Percentiles rank a stretch among this genome's conserved stretches.
These are phyloP conservation scores for Fusarium continuum DNA, from an alignment of 2,329 filamentous ascomycete genomes.

Conservation along the genomic window DNA sequence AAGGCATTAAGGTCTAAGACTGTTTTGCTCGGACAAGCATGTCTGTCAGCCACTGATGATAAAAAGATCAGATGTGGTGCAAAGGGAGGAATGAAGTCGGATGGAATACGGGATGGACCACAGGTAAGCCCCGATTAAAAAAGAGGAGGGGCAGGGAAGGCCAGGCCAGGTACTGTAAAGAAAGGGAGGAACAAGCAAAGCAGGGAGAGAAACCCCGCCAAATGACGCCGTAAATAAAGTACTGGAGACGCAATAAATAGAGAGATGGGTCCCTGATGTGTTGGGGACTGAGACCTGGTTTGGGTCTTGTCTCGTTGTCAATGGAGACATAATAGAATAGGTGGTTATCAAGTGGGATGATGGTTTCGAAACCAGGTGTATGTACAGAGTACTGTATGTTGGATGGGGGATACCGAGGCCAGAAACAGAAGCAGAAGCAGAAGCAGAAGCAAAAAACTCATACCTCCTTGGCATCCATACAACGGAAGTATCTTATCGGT, in stretches of 20 bases:
- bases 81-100: conserved; percentile 39
- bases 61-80: conserved; percentile 24
- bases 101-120: conserved; percentile 37
- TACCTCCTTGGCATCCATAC: conserved; percentile 12
- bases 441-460: not conserved
- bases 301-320: conserved; percentile 29
- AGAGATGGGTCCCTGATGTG: not conserved
- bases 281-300: conserved; percentile 18
- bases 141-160: conserved; percentile 41
- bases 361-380: conserved; percentile 10
- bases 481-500: conserved; percentile 10
- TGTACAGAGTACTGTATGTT: conserved; percentile 17
- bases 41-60: conserved; percentile 36
- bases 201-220: conserved; percentile 26
- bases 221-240: conserved; percentile 10
- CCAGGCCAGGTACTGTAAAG: conserved; percentile 20
- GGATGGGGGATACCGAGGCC: conserved; percentile 25
- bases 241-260: conserved; percentile 8
- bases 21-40: conserved; percentile 33
- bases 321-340: conserved; percentile 29
- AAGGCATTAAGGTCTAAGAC: conserved; percentile 44
- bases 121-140: conserved; percentile 35
- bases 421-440: conserved; percentile 1
- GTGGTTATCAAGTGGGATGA: conserved; percentile 21
- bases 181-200: conserved; percentile 27